Evolutionary conservation across 192 early-diverging fungal species (phyloP).

Genomic region (Backusella luteola): DNA sequence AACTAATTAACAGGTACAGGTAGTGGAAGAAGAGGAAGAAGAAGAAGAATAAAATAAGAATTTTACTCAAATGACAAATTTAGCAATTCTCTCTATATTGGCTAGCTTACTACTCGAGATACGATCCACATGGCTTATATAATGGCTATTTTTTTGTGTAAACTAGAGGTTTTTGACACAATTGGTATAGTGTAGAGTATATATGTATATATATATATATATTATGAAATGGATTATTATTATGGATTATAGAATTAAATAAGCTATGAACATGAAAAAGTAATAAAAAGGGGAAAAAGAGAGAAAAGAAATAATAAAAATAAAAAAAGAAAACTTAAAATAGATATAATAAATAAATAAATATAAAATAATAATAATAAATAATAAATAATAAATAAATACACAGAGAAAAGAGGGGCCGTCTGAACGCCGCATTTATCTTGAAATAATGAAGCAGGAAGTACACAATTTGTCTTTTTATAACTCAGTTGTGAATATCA

Average conservation of each 20-base stretch:
- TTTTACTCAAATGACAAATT: neutral
- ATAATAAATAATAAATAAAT: neutral
- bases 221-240: neutral
- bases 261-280: conserved; percentile 9
- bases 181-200: neutral
- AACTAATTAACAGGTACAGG: conserved; percentile 18
- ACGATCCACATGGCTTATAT: conserved; percentile 36
- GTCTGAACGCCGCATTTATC: conserved; percentile 4
- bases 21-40: conserved; percentile 8
- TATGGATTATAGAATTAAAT: neutral
- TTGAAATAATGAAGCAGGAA: conserved; percentile 3
- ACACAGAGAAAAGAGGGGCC: neutral
- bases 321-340: neutral
- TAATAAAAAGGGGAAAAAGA: neutral
- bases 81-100: neutral
- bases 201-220: too few species aligned
- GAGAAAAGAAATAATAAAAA: neutral
- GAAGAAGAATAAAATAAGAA: neutral
- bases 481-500: neutral
- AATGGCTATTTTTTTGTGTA: neutral
- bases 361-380: conserved; percentile 6
- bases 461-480: conserved; percentile 7
- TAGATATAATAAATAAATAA: conserved; percentile 6
- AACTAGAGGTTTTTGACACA: neutral
- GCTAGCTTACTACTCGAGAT: conserved; percentile 35